These are phyloP conservation scores for Lablab purpureus DNA, from an alignment of 306 rosid genomes.

Conservation along the genomic window DNA sequence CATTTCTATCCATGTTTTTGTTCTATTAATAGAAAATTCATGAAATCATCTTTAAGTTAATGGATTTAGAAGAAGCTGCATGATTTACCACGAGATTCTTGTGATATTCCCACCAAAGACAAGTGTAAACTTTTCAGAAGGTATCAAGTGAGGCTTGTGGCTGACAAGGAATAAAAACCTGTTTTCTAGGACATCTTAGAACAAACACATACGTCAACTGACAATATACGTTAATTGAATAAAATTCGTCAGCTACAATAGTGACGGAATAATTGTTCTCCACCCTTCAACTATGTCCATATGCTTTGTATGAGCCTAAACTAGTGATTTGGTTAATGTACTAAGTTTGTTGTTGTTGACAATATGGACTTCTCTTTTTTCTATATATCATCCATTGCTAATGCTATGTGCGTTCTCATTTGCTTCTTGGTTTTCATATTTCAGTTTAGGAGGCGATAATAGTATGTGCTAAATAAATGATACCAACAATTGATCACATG, in stretches of 20 bases:
- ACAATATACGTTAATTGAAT: neutral
- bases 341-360: neutral
- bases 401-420: neutral
- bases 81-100: slow-evolving; percentile 26
- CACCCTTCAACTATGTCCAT: neutral
- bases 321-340: neutral
- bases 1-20: neutral
- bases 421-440: neutral
- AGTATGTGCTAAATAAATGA: neutral
- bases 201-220: neutral
- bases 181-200: slow-evolving; percentile 13
- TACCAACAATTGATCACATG: neutral
- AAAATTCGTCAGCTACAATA: neutral
- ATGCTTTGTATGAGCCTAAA: neutral
- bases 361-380: neutral
- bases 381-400: neutral
- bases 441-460: neutral
- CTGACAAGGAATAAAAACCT: neutral
- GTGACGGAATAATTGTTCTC: neutral
- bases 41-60: neutral
- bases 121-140: neutral
- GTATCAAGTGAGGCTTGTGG: neutral
- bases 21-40: slow-evolving; percentile 1
- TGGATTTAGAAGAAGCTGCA: slow-evolving; percentile 12
- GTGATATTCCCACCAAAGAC: slow-evolving; percentile 1